These are phyloP conservation scores for Porphyrellus cyaneotinctus DNA, from an alignment of 768 basidiomycete species.

Conservation along the genomic window DNA sequence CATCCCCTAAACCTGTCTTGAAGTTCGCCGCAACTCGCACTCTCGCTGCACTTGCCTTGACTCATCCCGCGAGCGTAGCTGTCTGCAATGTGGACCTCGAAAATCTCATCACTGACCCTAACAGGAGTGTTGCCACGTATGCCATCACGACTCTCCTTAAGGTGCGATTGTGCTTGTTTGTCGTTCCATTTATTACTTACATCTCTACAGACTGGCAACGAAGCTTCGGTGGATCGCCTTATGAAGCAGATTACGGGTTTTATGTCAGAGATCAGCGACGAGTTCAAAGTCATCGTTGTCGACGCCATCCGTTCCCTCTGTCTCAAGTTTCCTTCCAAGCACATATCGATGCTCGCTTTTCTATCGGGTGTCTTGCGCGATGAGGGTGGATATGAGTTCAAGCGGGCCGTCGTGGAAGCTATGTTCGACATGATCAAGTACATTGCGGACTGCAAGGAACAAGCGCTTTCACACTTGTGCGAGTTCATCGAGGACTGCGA, in stretches of 20 bases:
- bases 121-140: constrained; percentile 95
- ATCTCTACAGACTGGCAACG: constrained; percentile 84
- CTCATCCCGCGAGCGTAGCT: constrained; percentile 82
- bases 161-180: constrained; percentile 37
- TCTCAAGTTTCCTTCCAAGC: constrained; percentile 97
- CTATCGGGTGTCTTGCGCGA: constrained; percentile 94
- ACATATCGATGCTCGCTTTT: constrained; percentile 96
- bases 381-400: constrained; percentile 99
- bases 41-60: constrained; percentile 81
- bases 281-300: constrained; percentile 99
- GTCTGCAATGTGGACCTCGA: constrained; percentile 96
- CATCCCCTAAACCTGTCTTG: constrained; percentile 89
- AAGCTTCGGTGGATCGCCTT: constrained; percentile 95
- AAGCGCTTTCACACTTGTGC: constrained; percentile 95
- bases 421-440: constrained; percentile 99
- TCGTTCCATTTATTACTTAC: background rate
- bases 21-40: constrained; percentile 98
- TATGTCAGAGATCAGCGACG: constrained; percentile 99
- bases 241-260: constrained; percentile 99
- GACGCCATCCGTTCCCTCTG: constrained; percentile 97
- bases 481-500: constrained; percentile 99
- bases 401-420: constrained; percentile 97
- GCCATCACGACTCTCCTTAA: constrained; percentile 98
- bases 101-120: constrained; percentile 91
- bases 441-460: constrained; percentile 93